Percentiles rank a stretch among this genome's conserved stretches.
These are phyloP conservation scores for Leccinum variicolor DNA, from an alignment of 768 basidiomycete species.

Conservation along the genomic window DNA sequence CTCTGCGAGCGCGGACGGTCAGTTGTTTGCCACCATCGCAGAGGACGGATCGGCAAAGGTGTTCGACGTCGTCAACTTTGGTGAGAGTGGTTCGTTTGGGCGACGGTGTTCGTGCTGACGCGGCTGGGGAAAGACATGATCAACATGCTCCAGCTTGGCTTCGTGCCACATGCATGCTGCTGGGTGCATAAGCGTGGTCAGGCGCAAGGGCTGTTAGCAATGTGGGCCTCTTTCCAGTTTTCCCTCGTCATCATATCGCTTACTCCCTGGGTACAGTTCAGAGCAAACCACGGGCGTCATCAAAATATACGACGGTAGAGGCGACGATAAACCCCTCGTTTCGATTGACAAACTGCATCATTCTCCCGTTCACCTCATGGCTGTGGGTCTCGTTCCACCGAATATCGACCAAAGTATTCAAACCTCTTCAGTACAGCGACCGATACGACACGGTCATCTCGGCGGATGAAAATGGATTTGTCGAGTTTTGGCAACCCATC, in stretches of 20 bases:
- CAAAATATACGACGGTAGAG: conserved; percentile 89
- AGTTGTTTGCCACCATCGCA: conserved; percentile 86
- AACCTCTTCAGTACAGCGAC: conserved; percentile 71
- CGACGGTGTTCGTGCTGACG: neutral
- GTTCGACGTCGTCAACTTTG: conserved; percentile 97
- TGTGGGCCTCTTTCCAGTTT: conserved; percentile 52
- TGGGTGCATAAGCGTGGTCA: conserved; percentile 93
- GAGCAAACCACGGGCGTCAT: conserved; percentile 74
- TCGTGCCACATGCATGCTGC: conserved; percentile 82
- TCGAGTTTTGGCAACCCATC: conserved; percentile 93
- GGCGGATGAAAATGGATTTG: conserved; percentile 89
- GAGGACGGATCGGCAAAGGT: conserved; percentile 93
- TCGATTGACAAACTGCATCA: conserved; percentile 78
- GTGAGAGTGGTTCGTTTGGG: conserved; percentile 45
- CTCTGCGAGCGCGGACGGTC: conserved; percentile 87
- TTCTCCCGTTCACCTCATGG: conserved; percentile 87
- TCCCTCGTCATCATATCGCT: conserved; percentile 2
- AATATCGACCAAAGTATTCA: neutral
- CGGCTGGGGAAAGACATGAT: conserved; percentile 78
- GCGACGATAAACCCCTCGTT: conserved; percentile 73
- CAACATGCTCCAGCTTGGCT: conserved; percentile 91
- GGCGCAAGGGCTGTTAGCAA: conserved; percentile 82
- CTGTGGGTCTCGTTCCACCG: conserved; percentile 47
- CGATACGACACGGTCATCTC: conserved; percentile 89
- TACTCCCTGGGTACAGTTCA: conserved; percentile 49